A percentile compares a stretch with the other conserved stretches of the same genome.
These are phyloP conservation scores for Pythium sp. DNA, from an alignment of 352 stramenopile species.

Conservation along the genomic window DNA sequence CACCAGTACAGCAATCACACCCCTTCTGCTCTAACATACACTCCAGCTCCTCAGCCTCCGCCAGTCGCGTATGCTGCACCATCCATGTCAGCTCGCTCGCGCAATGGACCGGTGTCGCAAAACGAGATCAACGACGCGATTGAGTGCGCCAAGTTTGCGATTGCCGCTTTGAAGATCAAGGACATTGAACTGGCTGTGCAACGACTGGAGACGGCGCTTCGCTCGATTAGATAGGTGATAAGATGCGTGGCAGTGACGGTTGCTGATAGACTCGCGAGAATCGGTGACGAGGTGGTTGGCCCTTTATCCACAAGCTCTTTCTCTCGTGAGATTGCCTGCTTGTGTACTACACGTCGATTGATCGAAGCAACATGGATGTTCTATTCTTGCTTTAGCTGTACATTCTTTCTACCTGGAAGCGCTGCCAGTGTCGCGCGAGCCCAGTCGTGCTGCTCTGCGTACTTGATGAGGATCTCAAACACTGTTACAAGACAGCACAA, in stretches of 20 bases:
- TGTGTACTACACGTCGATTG: not conserved
- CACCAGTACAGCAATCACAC: constrained; percentile 11
- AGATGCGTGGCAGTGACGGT: not conserved
- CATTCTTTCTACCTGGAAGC: constrained; percentile 67
- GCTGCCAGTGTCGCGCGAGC: constrained; percentile 63
- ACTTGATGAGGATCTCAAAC: constrained; percentile 79
- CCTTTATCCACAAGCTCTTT: not conserved
- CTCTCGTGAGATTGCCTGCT: not conserved
- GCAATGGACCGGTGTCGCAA: constrained; percentile 45
- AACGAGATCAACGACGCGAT: constrained; percentile 82
- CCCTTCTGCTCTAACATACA: constrained; percentile 7
- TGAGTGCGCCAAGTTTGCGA: constrained; percentile 79
- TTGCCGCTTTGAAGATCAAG: constrained; percentile 83
- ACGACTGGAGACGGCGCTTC: constrained; percentile 72
- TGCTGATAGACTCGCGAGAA: constrained; percentile 1
- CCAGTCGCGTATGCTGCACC: constrained; percentile 2
- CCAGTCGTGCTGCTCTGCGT: constrained; percentile 70
- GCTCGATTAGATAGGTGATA: constrained; percentile 57
- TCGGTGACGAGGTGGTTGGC: too few species aligned
- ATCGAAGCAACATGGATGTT: constrained; percentile 16
- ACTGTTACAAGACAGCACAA: constrained; percentile 28
- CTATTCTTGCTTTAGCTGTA: constrained; percentile 48
- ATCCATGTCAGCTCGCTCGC: constrained; percentile 20
- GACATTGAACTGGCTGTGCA: constrained; percentile 77
- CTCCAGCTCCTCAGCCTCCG: constrained; percentile 3